A percentile compares a stretch with the other conserved stretches of the same genome.
Conservation (phyloP, 129 eudicot species). For the Chrysanthemum makinoi region DNA sequence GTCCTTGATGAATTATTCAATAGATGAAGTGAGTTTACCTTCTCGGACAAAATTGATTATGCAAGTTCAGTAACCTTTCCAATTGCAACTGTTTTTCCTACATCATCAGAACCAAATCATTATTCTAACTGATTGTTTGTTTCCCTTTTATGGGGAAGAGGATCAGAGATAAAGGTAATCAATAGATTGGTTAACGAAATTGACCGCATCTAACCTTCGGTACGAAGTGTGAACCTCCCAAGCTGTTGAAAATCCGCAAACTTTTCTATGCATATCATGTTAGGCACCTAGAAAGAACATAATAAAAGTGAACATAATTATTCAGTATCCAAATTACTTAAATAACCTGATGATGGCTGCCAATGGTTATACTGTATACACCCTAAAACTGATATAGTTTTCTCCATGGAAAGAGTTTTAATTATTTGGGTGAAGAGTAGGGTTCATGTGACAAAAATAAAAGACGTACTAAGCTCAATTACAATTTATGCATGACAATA, state of each 20-base stretch:
- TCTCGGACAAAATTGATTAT: conserved; percentile 43
- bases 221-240: conserved; percentile 95
- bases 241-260: conserved; percentile 85
- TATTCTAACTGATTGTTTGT: neutral
- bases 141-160: neutral
- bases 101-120: neutral
- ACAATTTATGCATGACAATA: too few species aligned
- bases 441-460: too few species aligned
- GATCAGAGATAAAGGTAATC: neutral
- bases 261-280: conserved; percentile 78
- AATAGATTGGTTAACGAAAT: neutral
- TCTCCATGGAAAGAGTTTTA: too few species aligned
- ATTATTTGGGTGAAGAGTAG: too few species aligned
- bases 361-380: too few species aligned
- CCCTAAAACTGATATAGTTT: too few species aligned
- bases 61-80: conserved; percentile 71
- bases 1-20: neutral
- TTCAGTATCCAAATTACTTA: too few species aligned
- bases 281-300: conserved; percentile 47
- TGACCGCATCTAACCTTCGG: conserved; percentile 58
- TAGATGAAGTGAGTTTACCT: conserved; percentile 24
- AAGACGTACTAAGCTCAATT: too few species aligned
- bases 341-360: too few species aligned
- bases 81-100: conserved; percentile 91
- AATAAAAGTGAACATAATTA: neutral